A percentile compares a stretch with the other conserved stretches of the same genome.
Conservation (phyloP, 345 rosid genomes). For the Pistacia atlantica region DNA sequence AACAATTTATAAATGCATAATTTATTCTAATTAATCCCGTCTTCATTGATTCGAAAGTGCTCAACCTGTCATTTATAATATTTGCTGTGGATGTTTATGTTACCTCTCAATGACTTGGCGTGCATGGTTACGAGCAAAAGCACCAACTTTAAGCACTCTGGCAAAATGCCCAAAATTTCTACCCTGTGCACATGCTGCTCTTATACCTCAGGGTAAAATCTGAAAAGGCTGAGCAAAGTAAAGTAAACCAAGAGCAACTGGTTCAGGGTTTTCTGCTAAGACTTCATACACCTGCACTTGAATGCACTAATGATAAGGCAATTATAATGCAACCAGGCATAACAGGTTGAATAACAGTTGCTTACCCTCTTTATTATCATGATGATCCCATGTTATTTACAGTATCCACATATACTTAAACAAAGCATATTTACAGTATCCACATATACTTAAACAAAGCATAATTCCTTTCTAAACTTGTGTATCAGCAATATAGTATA, state of each 20-base stretch:
- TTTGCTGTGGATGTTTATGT: not conserved
- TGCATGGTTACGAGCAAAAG: not conserved
- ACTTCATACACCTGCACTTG: not conserved
- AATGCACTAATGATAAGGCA: not conserved
- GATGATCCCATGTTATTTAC: conserved; percentile 1
- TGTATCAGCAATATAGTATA: not conserved
- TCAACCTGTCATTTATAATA: not conserved
- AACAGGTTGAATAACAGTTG: not conserved
- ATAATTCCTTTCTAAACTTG: not conserved
- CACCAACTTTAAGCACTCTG: not conserved
- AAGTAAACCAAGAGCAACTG: not conserved
- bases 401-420: not conserved
- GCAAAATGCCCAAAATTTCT: not conserved
- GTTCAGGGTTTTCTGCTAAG: not conserved
- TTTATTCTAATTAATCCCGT: too few species aligned
- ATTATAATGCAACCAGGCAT: not conserved
- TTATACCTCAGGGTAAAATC: not conserved
- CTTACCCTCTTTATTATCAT: not conserved
- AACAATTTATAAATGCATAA: too few species aligned
- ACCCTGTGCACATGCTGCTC: not conserved
- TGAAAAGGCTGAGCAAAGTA: not conserved
- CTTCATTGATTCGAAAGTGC: too few species aligned
- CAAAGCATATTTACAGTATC: not conserved
- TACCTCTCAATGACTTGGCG: not conserved
- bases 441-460: not conserved